Percentiles rank a stretch among this genome's conserved stretches.
These are phyloP conservation scores for Ascosphaera apis DNA, from an alignment of 2,329 filamentous ascomycete species.

Conservation along the genomic window DNA sequence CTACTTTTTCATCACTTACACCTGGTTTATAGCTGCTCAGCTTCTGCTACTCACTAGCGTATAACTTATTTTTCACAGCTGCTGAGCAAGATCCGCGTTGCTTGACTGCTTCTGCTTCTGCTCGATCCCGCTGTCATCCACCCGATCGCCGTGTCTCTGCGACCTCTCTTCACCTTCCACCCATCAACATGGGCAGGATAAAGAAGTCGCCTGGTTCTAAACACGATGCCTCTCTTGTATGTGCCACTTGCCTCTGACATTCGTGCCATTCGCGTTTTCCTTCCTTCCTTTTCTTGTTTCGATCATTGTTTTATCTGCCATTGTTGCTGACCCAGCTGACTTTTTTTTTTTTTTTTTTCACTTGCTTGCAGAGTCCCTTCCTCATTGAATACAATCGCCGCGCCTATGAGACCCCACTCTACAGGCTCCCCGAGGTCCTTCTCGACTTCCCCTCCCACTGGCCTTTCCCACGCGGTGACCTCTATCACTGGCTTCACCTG, in stretches of 20 bases:
- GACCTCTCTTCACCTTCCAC: not conserved
- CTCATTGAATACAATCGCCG: too few relatives aligned
- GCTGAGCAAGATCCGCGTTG: too few relatives aligned
- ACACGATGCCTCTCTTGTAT: conserved; percentile 28
- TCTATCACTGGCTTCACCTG: conserved; percentile 94
- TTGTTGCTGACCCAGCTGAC: not conserved
- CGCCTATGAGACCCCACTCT: conserved; percentile 29
- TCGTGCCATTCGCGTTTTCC: conserved; percentile 1
- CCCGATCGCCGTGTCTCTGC: not conserved
- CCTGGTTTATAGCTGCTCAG: too few relatives aligned
- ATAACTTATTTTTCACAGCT: too few relatives aligned
- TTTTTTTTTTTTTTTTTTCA: too few relatives aligned
- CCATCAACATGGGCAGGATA: conserved; percentile 27
- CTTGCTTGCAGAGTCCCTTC: too few relatives aligned
- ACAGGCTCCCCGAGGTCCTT: conserved; percentile 55
- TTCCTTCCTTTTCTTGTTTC: not conserved
- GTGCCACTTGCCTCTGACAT: conserved; percentile 8
- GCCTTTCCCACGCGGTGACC: conserved; percentile 84
- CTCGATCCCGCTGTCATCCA: not conserved
- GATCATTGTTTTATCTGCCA: not conserved
- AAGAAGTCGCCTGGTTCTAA: conserved; percentile 29
- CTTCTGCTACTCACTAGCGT: too few relatives aligned
- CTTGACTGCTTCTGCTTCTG: too few relatives aligned
- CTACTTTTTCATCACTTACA: too few relatives aligned
- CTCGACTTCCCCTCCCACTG: conserved; percentile 65